Base-by-base conservation (phyloP, 352 stramenopile species). In the Phytopythium boreale region DNA sequence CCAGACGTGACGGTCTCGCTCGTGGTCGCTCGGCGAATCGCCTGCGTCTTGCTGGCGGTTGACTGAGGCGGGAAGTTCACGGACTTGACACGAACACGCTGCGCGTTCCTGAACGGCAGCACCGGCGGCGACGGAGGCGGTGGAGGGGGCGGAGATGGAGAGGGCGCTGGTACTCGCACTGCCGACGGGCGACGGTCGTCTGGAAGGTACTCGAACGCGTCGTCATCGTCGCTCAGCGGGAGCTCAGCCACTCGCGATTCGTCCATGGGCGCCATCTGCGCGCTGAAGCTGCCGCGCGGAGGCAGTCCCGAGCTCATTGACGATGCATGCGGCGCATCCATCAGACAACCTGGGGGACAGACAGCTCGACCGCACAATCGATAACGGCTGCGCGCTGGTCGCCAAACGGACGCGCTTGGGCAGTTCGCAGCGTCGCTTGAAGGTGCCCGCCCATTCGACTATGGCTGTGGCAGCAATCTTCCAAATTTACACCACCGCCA, bases 211-310 rank as follows among this genome's bases (percentile, higher is more conserved):
- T 62, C 27, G 24, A 62, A 43, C 39, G 37, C 24, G 19, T 19
- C 56, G 4, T 53, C 37, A 22, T 61, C 56, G 26, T 59, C 52
- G 20, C 20, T 46, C 11, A 59, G 31, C n/a, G 29, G 52, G 0
- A 59, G 34, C 27, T 51, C 41, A 19, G 7, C 10, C 2, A 27
- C 24, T 11, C 5, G 26, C 5, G 37, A 53, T 15, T 17, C 56
- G 20, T 51, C 41, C n/a, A 9, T 19, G 19, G 17, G 19, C 26
- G 20, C 41, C 17, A 62, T 62, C 56, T 53, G 39, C 4, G 39
- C 22, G 39, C 56, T 62, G 39, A 62, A 62, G 37, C 24, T 55
- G 10, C 56, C 56, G 15, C 56, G 56, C 10, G 56, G 24, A 26
- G 56, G 56, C 26, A 62, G 39, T 0, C 4, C 43, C 22, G 39